Percentiles rank a stretch among this genome's conserved stretches.
Evolutionary conservation across 1,284 basidiomycete genomes (phyloP).

Genomic region (Apiotrichum gracile): DNA sequence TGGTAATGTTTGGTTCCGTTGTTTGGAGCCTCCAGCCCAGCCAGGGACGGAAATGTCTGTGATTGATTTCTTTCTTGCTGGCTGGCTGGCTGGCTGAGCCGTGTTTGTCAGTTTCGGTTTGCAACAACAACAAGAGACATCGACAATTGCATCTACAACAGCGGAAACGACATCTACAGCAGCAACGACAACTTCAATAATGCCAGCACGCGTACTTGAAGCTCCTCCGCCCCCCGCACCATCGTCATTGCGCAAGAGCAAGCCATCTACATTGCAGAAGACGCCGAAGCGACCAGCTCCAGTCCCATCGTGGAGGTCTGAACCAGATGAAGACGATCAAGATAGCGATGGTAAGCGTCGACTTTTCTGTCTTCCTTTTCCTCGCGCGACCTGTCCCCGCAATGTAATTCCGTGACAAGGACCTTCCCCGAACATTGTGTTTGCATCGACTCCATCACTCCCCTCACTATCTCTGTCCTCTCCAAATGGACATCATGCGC

Average conservation of each 20-base stretch:
- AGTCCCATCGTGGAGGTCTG: too few relatives aligned
- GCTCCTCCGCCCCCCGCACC: neutral
- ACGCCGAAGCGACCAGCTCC: too few relatives aligned
- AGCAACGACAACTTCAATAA: neutral
- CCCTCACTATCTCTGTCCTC: neutral
- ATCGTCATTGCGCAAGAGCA: neutral
- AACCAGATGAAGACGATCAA: too few relatives aligned
- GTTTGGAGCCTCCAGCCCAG: neutral
- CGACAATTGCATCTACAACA: neutral
- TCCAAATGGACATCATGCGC: neutral
- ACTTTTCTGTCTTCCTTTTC: too few relatives aligned
- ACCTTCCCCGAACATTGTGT: neutral
- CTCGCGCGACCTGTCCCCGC: too few relatives aligned
- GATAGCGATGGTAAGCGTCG: too few relatives aligned
- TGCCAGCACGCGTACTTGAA: slow-evolving; percentile 1
- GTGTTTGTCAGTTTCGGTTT: too few relatives aligned
- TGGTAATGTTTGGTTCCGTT: slow-evolving; percentile 1
- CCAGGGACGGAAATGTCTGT: neutral
- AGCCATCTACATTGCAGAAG: too few relatives aligned
- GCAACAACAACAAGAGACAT: neutral
- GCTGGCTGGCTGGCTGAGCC: too few relatives aligned
- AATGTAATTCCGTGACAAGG: neutral
- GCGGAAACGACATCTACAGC: neutral
- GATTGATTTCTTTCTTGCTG: slow-evolving; percentile 1
- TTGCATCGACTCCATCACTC: too few relatives aligned